Evolutionary conservation across 768 basidiomycete genomes (phyloP), one percentile per base, ranked within the genome.

Genomic region (Boletellus sp.): DNA sequence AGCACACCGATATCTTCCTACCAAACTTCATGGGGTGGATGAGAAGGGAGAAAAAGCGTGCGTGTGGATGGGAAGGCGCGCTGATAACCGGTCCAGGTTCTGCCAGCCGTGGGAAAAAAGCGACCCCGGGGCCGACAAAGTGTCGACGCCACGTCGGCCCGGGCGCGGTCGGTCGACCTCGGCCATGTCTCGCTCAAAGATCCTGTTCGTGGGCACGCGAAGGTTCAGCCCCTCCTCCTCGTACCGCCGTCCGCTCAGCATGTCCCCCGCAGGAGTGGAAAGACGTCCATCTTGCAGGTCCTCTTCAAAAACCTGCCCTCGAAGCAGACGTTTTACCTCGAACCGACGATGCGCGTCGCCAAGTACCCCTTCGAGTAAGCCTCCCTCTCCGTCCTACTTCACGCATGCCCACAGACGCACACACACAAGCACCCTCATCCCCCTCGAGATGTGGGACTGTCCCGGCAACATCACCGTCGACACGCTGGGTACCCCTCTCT

Each of bases 371-470:
- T 90, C 69, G 88, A 96, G 94, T 96, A 67, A 69, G 90, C 71
- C 59, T n/a, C 26, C 32, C 31, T 9, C 13, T 38, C 6, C 23
- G 4, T 3, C 9, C n/a, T 13, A 1, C n/a, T 22, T 20, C 20
- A 36, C 15, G 15, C 17, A 17, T 47, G 17, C 40, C 16, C 34
- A 43, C 20, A 28, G 17, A 38, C 40, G 15, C 17, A 15, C 26
- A 9, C 20, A 49, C 55, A 40, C 67, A 96, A 48, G 94, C 70
- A 87, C 93, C 36, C 83, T 95, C 55, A 84, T 96, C 53, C 91
- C 93, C 1, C 79, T 97, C 33, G 90, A 96, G 65, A 83, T 97
- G 64, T 96, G 92, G 92, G 94, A 96, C 63, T 91, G 92, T 59
- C 95, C 94, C 0, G 90, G 89, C 22, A 91, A 86, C 52, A 80